These are phyloP conservation scores for Taiozyma sp. DNA, from an alignment of 1,139 yeast species.

Conservation along the genomic window DNA sequence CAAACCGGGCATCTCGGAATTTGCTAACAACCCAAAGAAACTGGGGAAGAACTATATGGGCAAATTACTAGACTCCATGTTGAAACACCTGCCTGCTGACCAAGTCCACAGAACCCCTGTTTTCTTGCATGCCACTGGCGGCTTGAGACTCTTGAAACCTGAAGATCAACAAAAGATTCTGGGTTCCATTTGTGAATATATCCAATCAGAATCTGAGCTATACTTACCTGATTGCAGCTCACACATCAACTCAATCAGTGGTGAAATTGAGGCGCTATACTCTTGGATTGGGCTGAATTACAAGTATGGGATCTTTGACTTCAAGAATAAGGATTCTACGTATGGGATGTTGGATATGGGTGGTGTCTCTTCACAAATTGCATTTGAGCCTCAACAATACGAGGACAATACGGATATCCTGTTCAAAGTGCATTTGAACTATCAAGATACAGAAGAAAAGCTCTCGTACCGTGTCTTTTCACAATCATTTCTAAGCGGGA, in stretches of 20 bases:
- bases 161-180: slow-evolving; percentile 49
- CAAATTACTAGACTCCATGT: slow-evolving; percentile 50
- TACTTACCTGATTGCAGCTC: slow-evolving; percentile 50
- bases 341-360: slow-evolving; percentile 85
- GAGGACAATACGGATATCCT: slow-evolving; percentile 52
- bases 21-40: slow-evolving; percentile 32
- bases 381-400: slow-evolving; percentile 63
- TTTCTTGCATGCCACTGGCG: slow-evolving; percentile 77
- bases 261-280: slow-evolving; percentile 75
- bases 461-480: slow-evolving; percentile 54
- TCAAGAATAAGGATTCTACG: slow-evolving; percentile 39
- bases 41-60: slow-evolving; percentile 59
- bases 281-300: slow-evolving; percentile 82
- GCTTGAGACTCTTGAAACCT: slow-evolving; percentile 64
- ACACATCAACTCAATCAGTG: slow-evolving; percentile 68
- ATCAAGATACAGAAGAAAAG: slow-evolving; percentile 27
- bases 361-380: slow-evolving; percentile 83
- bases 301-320: slow-evolving; percentile 53
- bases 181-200: slow-evolving; percentile 49
- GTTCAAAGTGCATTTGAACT: slow-evolving; percentile 44
- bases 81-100: slow-evolving; percentile 56
- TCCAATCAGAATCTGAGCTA: slow-evolving; percentile 49
- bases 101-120: slow-evolving; percentile 74
- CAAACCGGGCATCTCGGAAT: slow-evolving; percentile 39
- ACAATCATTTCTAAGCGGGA: slow-evolving; percentile 77